Conservation (phyloP, 805 yeast genomes). For the Hagleromyces aurorensis region DNA sequence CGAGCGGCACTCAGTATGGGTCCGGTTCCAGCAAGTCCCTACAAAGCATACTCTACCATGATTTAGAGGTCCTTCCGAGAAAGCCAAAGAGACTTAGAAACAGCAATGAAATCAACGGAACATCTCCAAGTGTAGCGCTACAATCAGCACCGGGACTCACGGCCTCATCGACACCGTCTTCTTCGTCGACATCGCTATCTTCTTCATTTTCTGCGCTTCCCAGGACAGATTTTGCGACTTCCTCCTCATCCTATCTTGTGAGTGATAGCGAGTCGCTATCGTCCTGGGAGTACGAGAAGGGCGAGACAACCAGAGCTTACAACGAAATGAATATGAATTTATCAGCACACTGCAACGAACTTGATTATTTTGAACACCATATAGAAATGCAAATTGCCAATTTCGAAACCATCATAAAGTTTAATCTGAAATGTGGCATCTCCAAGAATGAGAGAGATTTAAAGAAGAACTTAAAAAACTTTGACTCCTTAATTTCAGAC, state of each 20-base stretch:
- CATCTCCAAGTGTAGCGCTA: too few species aligned
- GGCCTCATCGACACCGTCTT: conserved; percentile 3
- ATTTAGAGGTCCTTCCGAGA: conserved; percentile 11
- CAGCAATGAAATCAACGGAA: too few species aligned
- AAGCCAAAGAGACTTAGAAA: too few species aligned
- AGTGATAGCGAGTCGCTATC: conserved; percentile 8
- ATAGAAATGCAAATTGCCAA: conserved; percentile 17
- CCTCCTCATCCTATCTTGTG: conserved; percentile 7
- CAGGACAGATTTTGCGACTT: conserved; percentile 4
- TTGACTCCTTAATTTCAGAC: conserved; percentile 18
- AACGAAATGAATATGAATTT: conserved; percentile 5
- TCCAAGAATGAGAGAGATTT: conserved; percentile 23
- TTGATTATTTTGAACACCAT: conserved; percentile 19
- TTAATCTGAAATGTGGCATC: conserved; percentile 16
- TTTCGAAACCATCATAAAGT: conserved; percentile 21
- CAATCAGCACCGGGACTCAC: conserved; percentile 2
- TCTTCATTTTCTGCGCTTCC: conserved; percentile 7
- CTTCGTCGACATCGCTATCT: conserved; percentile 8
- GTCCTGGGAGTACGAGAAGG: conserved; percentile 6
- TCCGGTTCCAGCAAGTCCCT: conserved; percentile 12
- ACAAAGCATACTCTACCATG: conserved; percentile 18
- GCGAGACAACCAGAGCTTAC: conserved; percentile 2
- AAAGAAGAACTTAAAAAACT: conserved; percentile 24
- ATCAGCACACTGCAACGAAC: conserved; percentile 14
- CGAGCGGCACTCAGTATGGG: conserved; percentile 1